Base-by-base conservation (phyloP, 2,329 filamentous ascomycete genomes). In the Scedosporium apiospermum region DNA sequence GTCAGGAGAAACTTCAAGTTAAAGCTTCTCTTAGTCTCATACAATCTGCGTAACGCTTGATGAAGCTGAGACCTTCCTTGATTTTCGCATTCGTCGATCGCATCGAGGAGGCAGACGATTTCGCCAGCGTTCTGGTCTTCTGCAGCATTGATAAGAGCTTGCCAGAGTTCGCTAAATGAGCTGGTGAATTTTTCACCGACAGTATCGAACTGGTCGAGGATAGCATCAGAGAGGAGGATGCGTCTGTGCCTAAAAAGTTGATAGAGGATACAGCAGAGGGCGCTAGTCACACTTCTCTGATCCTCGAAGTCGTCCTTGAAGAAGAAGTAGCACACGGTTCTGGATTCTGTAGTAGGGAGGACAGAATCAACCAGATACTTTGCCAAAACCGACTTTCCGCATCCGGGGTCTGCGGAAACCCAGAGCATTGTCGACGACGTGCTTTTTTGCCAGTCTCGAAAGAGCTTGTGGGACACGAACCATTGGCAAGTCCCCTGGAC, bases 391-490 rank as follows among this genome's bases (percentile, higher is more conserved):
- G 77, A 78, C 64, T 79, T 79, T 10, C 76, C 77, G 49, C 74
- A 77, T 0, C 76, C 77, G 3, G 77, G 77, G 61, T 78, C 72
- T 7, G 76, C 76, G 23, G 76, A 76, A 2, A 77, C 71, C 70
- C 70, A 74, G 9, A 73, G 58, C 34, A 63, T 62, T 3, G 69
- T 69, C 14, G 44, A 27, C 18, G 65, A n/a, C 18, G 30, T 9
- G 30, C 63, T 66, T 7, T 65, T 58, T 44, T 58, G 60, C 69
- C 69, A 71, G 1, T 62, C 41, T 27, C 57, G 58, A 49, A 67
- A 69, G 18, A 58, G 46, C 3, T 57, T 21, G 58, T 69, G 65
- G 6, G n/a, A 53, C 7, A 58, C 59, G 63, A 69, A 67, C 67
- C 66, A 69, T 53, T 65, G 58, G 44, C 66, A 69, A 7, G 67